Evolutionary conservation across 1,284 basidiomycete genomes (phyloP), one percentile per base, ranked within the genome.

Genomic region (Apiotrichum gamsii): DNA sequence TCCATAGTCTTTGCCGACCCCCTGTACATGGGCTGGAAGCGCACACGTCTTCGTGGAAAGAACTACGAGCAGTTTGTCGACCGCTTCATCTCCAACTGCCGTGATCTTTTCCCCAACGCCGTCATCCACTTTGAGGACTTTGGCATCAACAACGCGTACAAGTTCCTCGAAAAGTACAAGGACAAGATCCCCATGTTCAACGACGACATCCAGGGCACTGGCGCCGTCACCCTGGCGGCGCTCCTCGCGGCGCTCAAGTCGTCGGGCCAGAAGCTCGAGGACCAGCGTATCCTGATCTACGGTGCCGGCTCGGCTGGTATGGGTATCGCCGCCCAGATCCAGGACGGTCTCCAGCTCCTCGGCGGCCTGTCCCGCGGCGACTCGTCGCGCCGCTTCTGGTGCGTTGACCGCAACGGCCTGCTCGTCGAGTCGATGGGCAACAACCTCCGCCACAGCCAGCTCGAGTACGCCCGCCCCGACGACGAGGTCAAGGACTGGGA

Each of bases 281-380:
- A 87, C 56, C 87, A 90, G 66, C 79, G 85, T 6, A 82, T 83
- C 64, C 74, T 89, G 47, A 77, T 90, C 43, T 87, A 83, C 67
- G 87, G 88, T 18, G 84, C 85, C 0, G 88, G 87, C 3, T 83
- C 84, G 0, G 87, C 88, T 2, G 88, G 88, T 2, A 77, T 88
- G 52, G 88, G 88, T 21, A 87, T 91, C 53, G 69, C 69, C 31
- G 67, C 69, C 41, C 70, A 72, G 57, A 67, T 91, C 44, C 80
- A 84, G 19, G 85, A 87, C 57, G 87, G 85, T 3, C 82, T 90
- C 55, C 76, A 84, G 42, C 67, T 80, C 39, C 73, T 51, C 13
- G 82, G 86, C 61, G 70, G 75, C 1, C 54, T 84, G n/a, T 65
- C 76, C 15, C 60, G 64, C 9, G 77, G 79, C 18, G 81, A 85